phyloP scores from a whole-genome alignment of 1,284 basidiomycete species.

The Melampsora allii-populina region DNA sequence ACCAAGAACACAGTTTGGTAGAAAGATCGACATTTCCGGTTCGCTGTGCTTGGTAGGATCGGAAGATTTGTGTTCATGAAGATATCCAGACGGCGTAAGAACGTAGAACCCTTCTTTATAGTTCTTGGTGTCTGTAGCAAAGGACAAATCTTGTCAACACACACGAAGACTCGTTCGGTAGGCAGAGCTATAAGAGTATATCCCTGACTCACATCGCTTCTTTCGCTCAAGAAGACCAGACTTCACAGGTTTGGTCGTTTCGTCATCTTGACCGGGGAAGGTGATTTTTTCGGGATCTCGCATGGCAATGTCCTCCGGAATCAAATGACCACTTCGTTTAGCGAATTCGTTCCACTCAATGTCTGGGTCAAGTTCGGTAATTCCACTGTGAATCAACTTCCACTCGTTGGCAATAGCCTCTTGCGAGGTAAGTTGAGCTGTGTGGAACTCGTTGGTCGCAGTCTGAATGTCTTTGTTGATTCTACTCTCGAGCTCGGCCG shows the following conservation, averaged over 20 bases:
- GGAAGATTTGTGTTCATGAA: conserved; percentile 48
- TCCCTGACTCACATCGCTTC: conserved; percentile 75
- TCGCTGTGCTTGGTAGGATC: conserved; percentile 46
- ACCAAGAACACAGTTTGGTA: conserved; percentile 48
- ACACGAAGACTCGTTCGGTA: neutral
- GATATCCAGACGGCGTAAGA: conserved; percentile 50
- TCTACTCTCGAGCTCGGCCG: conserved; percentile 41
- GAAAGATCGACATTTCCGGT: conserved; percentile 50
- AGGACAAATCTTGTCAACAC: neutral
- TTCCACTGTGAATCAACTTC: conserved; percentile 57
- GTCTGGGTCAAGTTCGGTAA: conserved; percentile 82
- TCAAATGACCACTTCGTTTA: conserved; percentile 87
- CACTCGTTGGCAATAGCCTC: conserved; percentile 17
- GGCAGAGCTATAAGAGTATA: conserved; percentile 65
- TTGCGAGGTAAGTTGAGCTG: neutral
- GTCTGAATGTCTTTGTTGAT: conserved; percentile 47
- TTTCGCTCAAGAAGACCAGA: conserved; percentile 57
- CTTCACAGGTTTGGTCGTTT: conserved; percentile 47
- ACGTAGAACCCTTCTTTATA: conserved; percentile 49
- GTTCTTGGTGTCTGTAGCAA: conserved; percentile 8
- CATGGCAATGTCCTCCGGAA: conserved; percentile 68
- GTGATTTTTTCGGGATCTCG: conserved; percentile 46
- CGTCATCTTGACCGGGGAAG: conserved; percentile 50
- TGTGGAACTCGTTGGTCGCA: conserved; percentile 47
- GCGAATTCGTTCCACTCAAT: conserved; percentile 96